These are phyloP conservation scores for Colletotrichum higginsianum DNA, from an alignment of 2,329 filamentous ascomycete genomes.

Conservation along the genomic window DNA sequence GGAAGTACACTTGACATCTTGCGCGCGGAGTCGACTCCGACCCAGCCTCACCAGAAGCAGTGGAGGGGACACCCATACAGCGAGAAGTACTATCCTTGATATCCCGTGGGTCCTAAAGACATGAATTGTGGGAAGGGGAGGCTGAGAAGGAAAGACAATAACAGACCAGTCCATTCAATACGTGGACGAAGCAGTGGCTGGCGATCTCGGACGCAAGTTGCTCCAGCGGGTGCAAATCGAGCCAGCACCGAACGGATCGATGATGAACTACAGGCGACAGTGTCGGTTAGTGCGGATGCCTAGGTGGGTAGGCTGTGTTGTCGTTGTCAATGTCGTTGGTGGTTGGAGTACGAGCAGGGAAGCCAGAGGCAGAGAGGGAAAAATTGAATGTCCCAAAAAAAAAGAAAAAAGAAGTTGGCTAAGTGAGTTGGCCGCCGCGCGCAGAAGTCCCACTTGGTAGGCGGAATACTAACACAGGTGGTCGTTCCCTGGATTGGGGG, in stretches of 20 bases:
- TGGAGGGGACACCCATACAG: background rate
- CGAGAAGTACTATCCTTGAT: background rate
- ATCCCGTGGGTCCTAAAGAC: slow-evolving; percentile 12
- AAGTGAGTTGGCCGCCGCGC: slow-evolving; percentile 13
- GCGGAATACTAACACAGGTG: slow-evolving; percentile 5
- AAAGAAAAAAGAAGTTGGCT: slow-evolving; percentile 30
- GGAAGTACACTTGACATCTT: background rate
- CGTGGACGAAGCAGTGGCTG: slow-evolving; percentile 25
- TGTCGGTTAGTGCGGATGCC: background rate
- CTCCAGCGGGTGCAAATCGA: slow-evolving; percentile 18
- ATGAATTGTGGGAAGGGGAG: slow-evolving; percentile 17
- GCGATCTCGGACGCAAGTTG: slow-evolving; percentile 10
- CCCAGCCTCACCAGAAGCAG: background rate
- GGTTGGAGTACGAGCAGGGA: slow-evolving; percentile 7
- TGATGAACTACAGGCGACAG: slow-evolving; percentile 9
- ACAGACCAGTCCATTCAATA: background rate
- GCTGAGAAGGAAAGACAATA: background rate
- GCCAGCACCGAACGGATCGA: slow-evolving; percentile 20
- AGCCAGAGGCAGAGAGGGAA: background rate
- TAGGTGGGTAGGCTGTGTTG: slow-evolving; percentile 10
- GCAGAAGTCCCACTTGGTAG: slow-evolving; percentile 34
- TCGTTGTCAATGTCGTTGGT: slow-evolving; percentile 8
- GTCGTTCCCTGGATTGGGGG: background rate
- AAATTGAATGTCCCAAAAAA: background rate
- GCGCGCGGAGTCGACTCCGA: slow-evolving; percentile 15